These are phyloP conservation scores for Fagopyrum tataricum DNA, from an alignment of 148 eudicot species.

Conservation along the genomic window DNA sequence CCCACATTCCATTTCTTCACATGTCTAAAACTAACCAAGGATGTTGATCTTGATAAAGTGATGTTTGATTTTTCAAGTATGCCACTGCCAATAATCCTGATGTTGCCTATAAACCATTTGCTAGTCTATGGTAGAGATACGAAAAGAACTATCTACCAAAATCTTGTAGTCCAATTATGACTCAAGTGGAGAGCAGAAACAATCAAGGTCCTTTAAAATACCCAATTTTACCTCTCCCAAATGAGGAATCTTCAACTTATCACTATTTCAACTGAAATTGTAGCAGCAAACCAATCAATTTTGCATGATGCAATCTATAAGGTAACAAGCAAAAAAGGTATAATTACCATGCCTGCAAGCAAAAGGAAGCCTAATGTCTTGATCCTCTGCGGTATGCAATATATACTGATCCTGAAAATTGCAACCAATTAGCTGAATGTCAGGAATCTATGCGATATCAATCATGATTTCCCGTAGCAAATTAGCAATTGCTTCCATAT, in stretches of 20 bases:
- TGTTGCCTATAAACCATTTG: neutral
- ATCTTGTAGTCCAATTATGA: neutral
- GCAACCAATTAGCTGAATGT: neutral
- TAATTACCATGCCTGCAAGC: conserved; percentile 96
- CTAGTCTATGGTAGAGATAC: conserved; percentile 1
- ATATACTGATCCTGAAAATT: conserved; percentile 75
- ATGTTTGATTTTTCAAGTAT: neutral
- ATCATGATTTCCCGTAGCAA: neutral
- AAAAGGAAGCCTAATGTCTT: conserved; percentile 73
- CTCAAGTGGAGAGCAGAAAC: neutral
- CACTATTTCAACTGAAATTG: neutral
- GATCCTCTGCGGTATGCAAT: conserved; percentile 87
- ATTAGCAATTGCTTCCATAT: neutral
- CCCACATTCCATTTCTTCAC: neutral
- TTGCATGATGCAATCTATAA: neutral
- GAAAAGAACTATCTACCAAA: neutral
- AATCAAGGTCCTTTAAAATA: neutral
- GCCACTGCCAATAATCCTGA: neutral
- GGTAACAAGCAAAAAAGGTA: neutral
- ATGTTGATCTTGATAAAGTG: conserved; percentile 1
- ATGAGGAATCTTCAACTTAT: neutral
- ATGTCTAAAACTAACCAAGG: neutral
- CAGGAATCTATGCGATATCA: neutral
- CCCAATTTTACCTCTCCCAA: neutral
- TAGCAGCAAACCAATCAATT: neutral